Base-by-base conservation (phyloP, 2,329 filamentous ascomycete genomes). In the Trichoderma sp. region DNA sequence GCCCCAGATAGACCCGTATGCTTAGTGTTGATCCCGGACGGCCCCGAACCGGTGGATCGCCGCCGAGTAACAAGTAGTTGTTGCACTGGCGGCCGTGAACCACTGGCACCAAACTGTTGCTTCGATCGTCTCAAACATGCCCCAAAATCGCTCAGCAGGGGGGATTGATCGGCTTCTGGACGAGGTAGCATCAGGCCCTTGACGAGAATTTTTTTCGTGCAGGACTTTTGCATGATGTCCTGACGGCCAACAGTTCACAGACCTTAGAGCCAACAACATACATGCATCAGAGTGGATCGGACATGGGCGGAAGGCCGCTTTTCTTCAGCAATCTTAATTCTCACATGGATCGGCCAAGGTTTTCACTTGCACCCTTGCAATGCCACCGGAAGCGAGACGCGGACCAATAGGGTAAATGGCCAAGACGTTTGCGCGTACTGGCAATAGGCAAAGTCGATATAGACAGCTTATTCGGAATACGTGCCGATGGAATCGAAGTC, bases 181-280 rank as follows among this genome's bases (percentile, higher is more conserved):
- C 11, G 18, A 14, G 59, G 59, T 49, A 60, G 26, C 59, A 24
- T 49, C 28, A 10, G 18, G 59, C 28, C 28, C 39, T 24, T 2
- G 39, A 14, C 10, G 59, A 21, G 16, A 60, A 60, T 21, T 32
- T 37, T 52, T 63, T 37, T 26, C 14, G 39, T 54, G 60, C n/a
- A 64, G 60, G 3, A 64, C 60, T 54, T 64, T 64, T 54, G 60
- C 32, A 24, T 54, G 46, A 54, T 8, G 54, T 37, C 39, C 39
- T 43, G 39, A 39, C 39, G 18, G 3, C 39, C 39, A 43, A 43
- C 39, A n/a, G 39, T 43, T 43, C 16, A 43, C 39, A n/a, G 39
- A 32, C 60, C 26, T 52, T 54, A 39, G 46, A 18, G 37, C 60
- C 60, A 64, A 64, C 59, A 63, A 7, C 49, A 28, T 8, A 39